These are phyloP conservation scores for Teratosphaeriaceae sp. DNA, from an alignment of 2,329 filamentous ascomycete species.

Conservation along the genomic window DNA sequence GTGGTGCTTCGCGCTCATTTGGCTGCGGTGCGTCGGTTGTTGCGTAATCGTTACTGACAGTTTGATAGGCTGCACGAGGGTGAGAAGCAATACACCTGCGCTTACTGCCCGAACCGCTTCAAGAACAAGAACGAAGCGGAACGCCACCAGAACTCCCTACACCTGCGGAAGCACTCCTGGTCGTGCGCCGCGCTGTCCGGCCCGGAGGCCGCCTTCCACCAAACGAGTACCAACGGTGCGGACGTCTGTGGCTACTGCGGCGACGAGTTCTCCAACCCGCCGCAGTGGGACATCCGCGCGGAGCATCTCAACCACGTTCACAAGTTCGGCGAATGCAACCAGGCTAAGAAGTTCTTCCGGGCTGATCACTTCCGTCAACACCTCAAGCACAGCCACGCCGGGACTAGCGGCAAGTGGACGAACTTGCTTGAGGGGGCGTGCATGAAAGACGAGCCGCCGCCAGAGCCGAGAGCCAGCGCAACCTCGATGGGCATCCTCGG, in stretches of 20 bases:
- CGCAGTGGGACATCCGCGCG: constrained; percentile 81
- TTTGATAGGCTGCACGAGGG: constrained; percentile 68
- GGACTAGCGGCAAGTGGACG: constrained; percentile 96
- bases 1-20: not conserved
- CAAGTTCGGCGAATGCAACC: constrained; percentile 97
- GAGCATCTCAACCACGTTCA: constrained; percentile 85
- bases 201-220: constrained; percentile 75
- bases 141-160: constrained; percentile 89
- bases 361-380: constrained; percentile 98
- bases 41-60: not conserved
- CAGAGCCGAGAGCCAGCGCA: constrained; percentile 28
- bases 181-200: constrained; percentile 79
- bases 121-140: constrained; percentile 99
- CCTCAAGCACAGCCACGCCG: constrained; percentile 93
- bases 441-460: constrained; percentile 79
- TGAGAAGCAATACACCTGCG: constrained; percentile 94
- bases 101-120: constrained; percentile 89
- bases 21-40: too few relatives aligned
- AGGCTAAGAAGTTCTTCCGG: constrained; percentile 95
- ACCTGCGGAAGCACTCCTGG: constrained; percentile 90
- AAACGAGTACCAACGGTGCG: constrained; percentile 45
- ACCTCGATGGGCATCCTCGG: not conserved
- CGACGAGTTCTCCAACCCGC: constrained; percentile 79
- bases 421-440: constrained; percentile 96
- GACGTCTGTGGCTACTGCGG: constrained; percentile 96